Conservation (phyloP, 331 rosid species). For the Malus hybrid region DNA sequence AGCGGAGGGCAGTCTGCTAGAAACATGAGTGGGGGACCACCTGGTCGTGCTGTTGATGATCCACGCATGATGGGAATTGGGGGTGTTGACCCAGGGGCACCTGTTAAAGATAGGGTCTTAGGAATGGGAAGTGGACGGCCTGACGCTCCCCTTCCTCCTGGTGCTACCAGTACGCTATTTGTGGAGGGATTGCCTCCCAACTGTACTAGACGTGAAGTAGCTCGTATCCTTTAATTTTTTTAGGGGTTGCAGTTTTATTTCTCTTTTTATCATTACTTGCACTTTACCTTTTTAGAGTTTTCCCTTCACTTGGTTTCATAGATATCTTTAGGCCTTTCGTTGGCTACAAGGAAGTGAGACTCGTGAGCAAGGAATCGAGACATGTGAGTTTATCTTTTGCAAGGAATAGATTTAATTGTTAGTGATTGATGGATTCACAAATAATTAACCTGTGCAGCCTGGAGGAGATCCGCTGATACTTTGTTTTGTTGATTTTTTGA, state of each 20-base stretch:
- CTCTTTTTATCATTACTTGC: neutral
- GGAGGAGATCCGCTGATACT: constrained; percentile 93
- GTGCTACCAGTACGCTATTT: constrained; percentile 83
- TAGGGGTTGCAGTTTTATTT: neutral
- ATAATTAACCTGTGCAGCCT: constrained; percentile 58
- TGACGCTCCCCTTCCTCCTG: constrained; percentile 80
- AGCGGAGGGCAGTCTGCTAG: constrained; percentile 74
- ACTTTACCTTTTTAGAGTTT: constrained; percentile 16
- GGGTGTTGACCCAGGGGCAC: constrained; percentile 53
- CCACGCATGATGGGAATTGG: constrained; percentile 49
- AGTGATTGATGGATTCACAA: constrained; percentile 23
- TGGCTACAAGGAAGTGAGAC: constrained; percentile 98
- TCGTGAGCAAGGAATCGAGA: constrained; percentile 89
- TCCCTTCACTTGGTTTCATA: constrained; percentile 39
- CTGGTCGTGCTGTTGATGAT: constrained; percentile 52
- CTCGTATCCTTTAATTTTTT: constrained; percentile 71
- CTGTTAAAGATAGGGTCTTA: constrained; percentile 47
- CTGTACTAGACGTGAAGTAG: constrained; percentile 90
- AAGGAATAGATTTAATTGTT: neutral
- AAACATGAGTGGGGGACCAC: constrained; percentile 49
- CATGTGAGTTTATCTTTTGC: constrained; percentile 50
- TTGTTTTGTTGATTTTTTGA: constrained; percentile 87
- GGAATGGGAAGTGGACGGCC: constrained; percentile 62
- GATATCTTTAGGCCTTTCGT: constrained; percentile 98
- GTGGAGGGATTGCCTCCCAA: constrained; percentile 93